phyloP scores from a whole-genome alignment of 2,329 filamentous ascomycete species.

The Alternaria solani region DNA sequence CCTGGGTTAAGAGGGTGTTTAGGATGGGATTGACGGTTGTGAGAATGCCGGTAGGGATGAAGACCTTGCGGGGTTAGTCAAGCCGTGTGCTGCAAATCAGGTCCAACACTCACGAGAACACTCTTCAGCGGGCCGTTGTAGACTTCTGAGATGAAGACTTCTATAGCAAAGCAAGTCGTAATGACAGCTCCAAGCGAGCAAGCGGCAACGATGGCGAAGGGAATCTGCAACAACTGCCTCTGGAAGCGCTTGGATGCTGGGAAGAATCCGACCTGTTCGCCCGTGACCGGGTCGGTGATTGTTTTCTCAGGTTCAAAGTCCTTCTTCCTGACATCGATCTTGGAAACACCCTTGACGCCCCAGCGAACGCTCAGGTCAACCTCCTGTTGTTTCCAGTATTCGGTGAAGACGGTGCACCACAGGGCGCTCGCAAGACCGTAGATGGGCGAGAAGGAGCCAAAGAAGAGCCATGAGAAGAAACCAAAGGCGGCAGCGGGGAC shows the following conservation, averaged over 20 bases:
- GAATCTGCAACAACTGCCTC: slow-evolving; percentile 81
- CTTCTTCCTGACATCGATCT: slow-evolving; percentile 77
- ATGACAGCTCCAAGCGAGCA: slow-evolving; percentile 81
- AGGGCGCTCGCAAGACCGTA: slow-evolving; percentile 81
- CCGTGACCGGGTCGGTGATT: slow-evolving; percentile 79
- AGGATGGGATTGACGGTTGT: slow-evolving; percentile 82
- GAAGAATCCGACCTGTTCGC: slow-evolving; percentile 79
- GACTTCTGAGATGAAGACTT: slow-evolving; percentile 94
- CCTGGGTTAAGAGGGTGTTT: slow-evolving; percentile 74
- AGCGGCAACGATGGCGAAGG: slow-evolving; percentile 80
- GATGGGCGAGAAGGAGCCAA: slow-evolving; percentile 82
- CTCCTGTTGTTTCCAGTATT: slow-evolving; percentile 96
- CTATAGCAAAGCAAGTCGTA: slow-evolving; percentile 85
- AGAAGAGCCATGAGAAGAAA: slow-evolving; percentile 77
- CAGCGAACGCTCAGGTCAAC: slow-evolving; percentile 85
- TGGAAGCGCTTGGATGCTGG: slow-evolving; percentile 76
- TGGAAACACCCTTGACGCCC: slow-evolving; percentile 85
- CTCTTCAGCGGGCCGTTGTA: slow-evolving; percentile 89
- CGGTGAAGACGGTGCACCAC: slow-evolving; percentile 89
- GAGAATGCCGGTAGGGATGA: slow-evolving; percentile 88
- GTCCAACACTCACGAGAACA: slow-evolving; percentile 71
- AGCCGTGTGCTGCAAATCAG: neutral
- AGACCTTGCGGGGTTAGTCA: slow-evolving; percentile 64
- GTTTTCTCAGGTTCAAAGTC: slow-evolving; percentile 83
- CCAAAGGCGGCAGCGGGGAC: slow-evolving; percentile 83